Percentiles rank a stretch among this genome's conserved stretches.
These are phyloP conservation scores for Debaryomyces fabryi DNA, from an alignment of 1,139 yeast genomes.

Conservation along the genomic window DNA sequence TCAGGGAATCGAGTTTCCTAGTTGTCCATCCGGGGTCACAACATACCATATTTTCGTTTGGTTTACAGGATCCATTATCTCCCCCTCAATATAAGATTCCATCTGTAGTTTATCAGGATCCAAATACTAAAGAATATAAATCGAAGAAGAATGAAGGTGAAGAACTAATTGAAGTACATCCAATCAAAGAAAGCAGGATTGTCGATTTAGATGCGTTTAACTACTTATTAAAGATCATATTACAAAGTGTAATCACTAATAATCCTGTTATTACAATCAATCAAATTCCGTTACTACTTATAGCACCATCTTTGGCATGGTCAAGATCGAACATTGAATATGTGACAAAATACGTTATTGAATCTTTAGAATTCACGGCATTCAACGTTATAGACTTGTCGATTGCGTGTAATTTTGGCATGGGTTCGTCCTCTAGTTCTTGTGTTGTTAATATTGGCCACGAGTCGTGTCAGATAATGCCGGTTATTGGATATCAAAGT, in stretches of 20 bases:
- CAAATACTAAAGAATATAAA: constrained; percentile 42
- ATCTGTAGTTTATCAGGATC: constrained; percentile 66
- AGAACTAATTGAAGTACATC: constrained; percentile 53
- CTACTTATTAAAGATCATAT: constrained; percentile 62
- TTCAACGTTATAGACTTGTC: constrained; percentile 71
- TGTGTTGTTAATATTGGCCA: constrained; percentile 82
- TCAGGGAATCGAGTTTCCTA: constrained; percentile 61
- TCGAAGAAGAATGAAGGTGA: constrained; percentile 33
- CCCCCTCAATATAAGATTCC: constrained; percentile 81
- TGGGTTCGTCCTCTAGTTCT: constrained; percentile 59
- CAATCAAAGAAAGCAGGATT: constrained; percentile 66
- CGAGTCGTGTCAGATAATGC: constrained; percentile 73
- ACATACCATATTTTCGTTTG: constrained; percentile 75
- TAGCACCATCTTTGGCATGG: constrained; percentile 72
- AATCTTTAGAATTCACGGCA: constrained; percentile 70
- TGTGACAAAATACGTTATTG: constrained; percentile 76
- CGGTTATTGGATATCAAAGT: constrained; percentile 72
- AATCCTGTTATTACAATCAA: constrained; percentile 54
- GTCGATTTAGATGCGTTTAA: constrained; percentile 71
- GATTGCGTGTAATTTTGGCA: constrained; percentile 74
- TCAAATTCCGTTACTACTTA: constrained; percentile 52
- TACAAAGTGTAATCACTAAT: constrained; percentile 56
- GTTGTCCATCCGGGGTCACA: constrained; percentile 83
- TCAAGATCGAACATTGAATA: constrained; percentile 66
- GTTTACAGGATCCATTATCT: constrained; percentile 74